phyloP scores from a whole-genome alignment of 2,329 filamentous ascomycete species.

The Paecilomyces sp. region DNA sequence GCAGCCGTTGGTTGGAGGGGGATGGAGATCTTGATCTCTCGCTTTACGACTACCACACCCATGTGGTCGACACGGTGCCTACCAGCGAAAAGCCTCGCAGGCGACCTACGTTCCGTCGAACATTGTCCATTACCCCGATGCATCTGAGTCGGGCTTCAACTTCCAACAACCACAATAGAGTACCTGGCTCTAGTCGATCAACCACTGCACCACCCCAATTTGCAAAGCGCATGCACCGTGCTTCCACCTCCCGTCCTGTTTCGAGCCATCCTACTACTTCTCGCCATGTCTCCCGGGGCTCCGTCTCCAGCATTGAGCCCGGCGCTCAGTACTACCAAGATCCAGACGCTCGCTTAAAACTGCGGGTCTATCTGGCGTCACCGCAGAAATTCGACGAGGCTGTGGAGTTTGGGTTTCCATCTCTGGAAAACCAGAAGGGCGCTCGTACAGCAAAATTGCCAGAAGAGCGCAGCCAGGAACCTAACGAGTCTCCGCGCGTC shows the following conservation, averaged over 20 bases:
- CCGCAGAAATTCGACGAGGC: constrained; percentile 95
- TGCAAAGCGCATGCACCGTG: constrained; percentile 18
- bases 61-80: constrained; percentile 45
- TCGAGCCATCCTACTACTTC: constrained; percentile 45
- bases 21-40: constrained; percentile 64
- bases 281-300: constrained; percentile 47
- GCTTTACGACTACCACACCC: constrained; percentile 64
- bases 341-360: constrained; percentile 76
- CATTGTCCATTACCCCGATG: constrained; percentile 63
- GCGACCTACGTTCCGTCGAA: constrained; percentile 60
- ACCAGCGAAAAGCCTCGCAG: constrained; percentile 14
- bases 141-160: constrained; percentile 47
- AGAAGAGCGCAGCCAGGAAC: constrained; percentile 28
- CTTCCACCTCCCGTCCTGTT: constrained; percentile 33
- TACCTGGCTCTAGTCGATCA: constrained; percentile 38
- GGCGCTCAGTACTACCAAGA: constrained; percentile 81
- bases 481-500: constrained; percentile 42
- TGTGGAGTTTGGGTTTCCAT: constrained; percentile 84
- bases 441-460: constrained; percentile 9
- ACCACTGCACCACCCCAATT: constrained; percentile 20
- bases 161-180: constrained; percentile 34
- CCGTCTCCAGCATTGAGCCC: constrained; percentile 56
- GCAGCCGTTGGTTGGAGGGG: constrained; percentile 67
- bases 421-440: constrained; percentile 30
- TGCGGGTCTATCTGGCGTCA: constrained; percentile 78